These are phyloP conservation scores for Danielia reshetovae DNA, from an alignment of 805 yeast species.

Conservation along the genomic window DNA sequence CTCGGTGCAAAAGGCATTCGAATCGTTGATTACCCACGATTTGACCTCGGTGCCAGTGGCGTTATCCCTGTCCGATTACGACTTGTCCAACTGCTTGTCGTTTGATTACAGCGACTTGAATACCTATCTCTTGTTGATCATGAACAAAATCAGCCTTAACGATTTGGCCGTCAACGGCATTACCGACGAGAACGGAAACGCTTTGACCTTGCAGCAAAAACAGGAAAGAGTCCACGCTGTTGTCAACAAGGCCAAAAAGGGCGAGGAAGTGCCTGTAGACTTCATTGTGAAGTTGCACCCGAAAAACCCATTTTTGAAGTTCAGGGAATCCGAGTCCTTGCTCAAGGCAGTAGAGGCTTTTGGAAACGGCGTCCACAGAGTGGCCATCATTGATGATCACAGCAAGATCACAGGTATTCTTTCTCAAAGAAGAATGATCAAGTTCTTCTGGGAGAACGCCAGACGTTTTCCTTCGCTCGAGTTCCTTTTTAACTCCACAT, in stretches of 20 bases:
- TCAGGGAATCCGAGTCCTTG: constrained; percentile 65
- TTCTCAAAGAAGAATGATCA: constrained; percentile 84
- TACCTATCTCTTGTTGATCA: constrained; percentile 76
- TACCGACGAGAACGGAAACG: constrained; percentile 18
- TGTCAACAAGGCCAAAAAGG: constrained; percentile 67
- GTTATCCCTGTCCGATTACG: constrained; percentile 42
- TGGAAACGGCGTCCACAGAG: constrained; percentile 94
- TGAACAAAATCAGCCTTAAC: constrained; percentile 56
- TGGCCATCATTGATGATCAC: constrained; percentile 63
- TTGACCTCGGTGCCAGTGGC: constrained; percentile 84
- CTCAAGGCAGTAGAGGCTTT: constrained; percentile 76
- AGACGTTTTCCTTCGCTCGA: constrained; percentile 81
- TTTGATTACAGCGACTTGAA: constrained; percentile 92
- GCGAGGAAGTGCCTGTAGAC: constrained; percentile 87
- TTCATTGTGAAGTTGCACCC: constrained; percentile 82
- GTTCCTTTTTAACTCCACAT: constrained; percentile 59
- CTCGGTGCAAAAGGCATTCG: constrained; percentile 87
- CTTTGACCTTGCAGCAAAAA: constrained; percentile 25
- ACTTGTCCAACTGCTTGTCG: constrained; percentile 63
- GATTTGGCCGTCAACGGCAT: constrained; percentile 31
- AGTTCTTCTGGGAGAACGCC: constrained; percentile 89
- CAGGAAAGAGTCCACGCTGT: constrained; percentile 39
- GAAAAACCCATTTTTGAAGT: constrained; percentile 81
- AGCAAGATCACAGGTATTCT: constrained; percentile 67
- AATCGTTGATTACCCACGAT: constrained; percentile 63